Percentiles rank a stretch among this genome's conserved stretches.
These are phyloP conservation scores for Cucumis cinereus DNA, from an alignment of 306 rosid genomes.

Conservation along the genomic window DNA sequence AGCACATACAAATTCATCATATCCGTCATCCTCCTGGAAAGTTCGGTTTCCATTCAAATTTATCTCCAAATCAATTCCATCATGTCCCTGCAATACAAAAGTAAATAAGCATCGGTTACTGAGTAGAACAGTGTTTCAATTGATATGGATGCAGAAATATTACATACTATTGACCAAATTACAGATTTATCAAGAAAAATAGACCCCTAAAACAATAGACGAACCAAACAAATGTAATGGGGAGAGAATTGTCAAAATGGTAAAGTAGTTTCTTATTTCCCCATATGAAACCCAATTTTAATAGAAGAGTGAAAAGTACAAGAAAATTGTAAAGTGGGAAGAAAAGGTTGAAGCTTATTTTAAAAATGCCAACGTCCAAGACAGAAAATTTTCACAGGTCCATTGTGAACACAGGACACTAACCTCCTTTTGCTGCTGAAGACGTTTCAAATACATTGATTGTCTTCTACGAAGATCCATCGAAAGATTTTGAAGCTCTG, in stretches of 20 bases:
- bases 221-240: neutral
- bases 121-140: neutral
- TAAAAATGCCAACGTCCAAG: neutral
- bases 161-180: neutral
- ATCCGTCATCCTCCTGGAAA: constrained; percentile 39
- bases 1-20: constrained; percentile 38
- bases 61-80: constrained; percentile 72
- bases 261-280: neutral
- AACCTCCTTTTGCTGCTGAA: constrained; percentile 74
- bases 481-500: constrained; percentile 71
- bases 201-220: neutral
- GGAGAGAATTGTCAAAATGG: neutral
- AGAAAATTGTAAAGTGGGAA: neutral
- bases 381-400: neutral
- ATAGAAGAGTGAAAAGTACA: neutral
- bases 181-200: neutral
- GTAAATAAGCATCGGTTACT: neutral
- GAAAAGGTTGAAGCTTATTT: neutral
- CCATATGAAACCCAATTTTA: neutral
- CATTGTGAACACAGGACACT: neutral
- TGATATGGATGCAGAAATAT: neutral
- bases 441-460: constrained; percentile 50
- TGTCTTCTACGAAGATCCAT: constrained; percentile 65
- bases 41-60: constrained; percentile 40
- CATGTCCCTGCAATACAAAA: constrained; percentile 44